phyloP scores from a whole-genome alignment of 306 rosid genomes.

The Quercus engelmannii region DNA sequence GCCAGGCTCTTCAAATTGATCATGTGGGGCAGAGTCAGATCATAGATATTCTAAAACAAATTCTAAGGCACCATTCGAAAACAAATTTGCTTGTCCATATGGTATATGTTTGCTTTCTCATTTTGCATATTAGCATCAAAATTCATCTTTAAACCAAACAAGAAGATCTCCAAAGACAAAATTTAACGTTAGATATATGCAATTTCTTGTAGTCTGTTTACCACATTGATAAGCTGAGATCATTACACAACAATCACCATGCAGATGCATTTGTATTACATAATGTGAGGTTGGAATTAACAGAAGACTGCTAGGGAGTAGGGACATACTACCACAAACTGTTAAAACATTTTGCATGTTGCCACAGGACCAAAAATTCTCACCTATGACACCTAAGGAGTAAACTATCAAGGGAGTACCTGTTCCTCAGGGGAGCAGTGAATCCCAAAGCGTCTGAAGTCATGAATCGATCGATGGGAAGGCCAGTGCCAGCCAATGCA shows the following conservation, averaged over 20 bases:
- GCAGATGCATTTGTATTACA: background rate
- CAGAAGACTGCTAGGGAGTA: too few relatives aligned
- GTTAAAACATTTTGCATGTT: background rate
- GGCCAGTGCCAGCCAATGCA: conserved; percentile 99
- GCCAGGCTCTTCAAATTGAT: background rate
- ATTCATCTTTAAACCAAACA: background rate
- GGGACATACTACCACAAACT: background rate
- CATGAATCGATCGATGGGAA: conserved; percentile 97
- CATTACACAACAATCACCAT: background rate
- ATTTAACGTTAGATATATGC: background rate
- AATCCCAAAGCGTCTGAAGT: conserved; percentile 80
- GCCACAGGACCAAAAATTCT: background rate
- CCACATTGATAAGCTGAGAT: background rate
- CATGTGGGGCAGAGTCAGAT: background rate
- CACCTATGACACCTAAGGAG: background rate
- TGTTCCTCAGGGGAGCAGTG: conserved; percentile 88
- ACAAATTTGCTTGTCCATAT: background rate
- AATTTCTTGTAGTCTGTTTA: background rate
- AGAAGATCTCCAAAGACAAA: background rate
- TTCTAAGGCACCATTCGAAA: background rate
- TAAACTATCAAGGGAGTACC: conserved; percentile 42
- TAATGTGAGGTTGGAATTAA: background rate
- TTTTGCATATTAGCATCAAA: background rate
- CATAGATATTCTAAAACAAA: background rate
- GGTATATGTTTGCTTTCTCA: background rate